A percentile compares a stretch with the other conserved stretches of the same genome.
Conservation (phyloP, 2,329 filamentous ascomycete genomes). For the Didymella sp. region DNA sequence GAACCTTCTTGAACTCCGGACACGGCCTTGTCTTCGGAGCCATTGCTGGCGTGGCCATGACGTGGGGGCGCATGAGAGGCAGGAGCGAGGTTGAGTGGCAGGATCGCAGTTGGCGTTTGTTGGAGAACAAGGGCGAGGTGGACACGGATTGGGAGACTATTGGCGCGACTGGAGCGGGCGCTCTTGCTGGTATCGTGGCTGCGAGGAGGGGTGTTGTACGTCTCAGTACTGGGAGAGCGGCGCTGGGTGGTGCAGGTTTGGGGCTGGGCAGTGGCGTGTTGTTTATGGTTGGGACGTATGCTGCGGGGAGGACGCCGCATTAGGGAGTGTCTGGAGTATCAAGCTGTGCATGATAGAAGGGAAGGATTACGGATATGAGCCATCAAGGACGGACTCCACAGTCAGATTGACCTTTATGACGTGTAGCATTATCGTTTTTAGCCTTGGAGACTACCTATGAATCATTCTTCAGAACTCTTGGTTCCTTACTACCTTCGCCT, state of each 20-base stretch:
- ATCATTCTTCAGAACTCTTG: neutral
- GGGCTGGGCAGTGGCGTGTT: conserved; percentile 61
- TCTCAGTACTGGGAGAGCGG: conserved; percentile 47
- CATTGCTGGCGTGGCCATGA: conserved; percentile 54
- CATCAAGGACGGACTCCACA: neutral
- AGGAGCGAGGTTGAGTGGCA: conserved; percentile 68
- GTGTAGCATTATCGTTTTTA: neutral
- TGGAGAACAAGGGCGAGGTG: conserved; percentile 63
- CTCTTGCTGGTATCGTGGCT: conserved; percentile 42
- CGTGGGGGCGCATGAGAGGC: conserved; percentile 61
- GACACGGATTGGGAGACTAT: conserved; percentile 65
- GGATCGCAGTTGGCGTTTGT: conserved; percentile 67
- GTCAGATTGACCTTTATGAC: neutral
- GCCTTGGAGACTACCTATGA: neutral
- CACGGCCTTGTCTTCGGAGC: conserved; percentile 57
- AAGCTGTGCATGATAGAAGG: neutral
- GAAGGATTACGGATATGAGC: too few relatives aligned
- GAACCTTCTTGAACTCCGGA: conserved; percentile 54
- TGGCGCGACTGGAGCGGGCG: conserved; percentile 51
- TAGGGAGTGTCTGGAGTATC: neutral
- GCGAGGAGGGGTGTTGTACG: conserved; percentile 38
- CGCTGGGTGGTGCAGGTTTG: conserved; percentile 55
- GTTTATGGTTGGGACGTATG: conserved; percentile 41
- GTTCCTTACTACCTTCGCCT: neutral
- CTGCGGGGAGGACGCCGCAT: conserved; percentile 25